Conservation (phyloP, 768 basidiomycete species). For the Mycena floridula region DNA sequence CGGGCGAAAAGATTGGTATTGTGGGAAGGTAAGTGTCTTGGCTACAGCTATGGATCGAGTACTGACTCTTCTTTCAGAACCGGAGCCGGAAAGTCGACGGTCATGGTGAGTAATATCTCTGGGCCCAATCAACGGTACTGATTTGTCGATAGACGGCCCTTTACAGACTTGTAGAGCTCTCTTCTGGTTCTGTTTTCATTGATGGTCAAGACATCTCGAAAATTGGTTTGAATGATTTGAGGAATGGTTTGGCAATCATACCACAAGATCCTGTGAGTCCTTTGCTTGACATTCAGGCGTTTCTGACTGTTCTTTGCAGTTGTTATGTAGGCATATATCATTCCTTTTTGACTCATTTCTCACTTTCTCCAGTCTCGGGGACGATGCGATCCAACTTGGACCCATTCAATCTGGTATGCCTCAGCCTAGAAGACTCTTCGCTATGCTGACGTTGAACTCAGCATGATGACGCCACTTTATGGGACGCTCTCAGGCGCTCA, state of each 20-base stretch:
- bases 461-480: slow-evolving; percentile 74
- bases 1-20: slow-evolving; percentile 89
- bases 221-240: slow-evolving; percentile 71
- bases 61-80: slow-evolving; percentile 37
- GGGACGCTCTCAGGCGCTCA: slow-evolving; percentile 84
- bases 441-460: no score
- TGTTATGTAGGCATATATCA: slow-evolving; percentile 38
- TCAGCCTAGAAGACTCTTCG: no score
- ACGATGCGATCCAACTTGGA: slow-evolving; percentile 85
- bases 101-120: slow-evolving; percentile 63
- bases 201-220: slow-evolving; percentile 82
- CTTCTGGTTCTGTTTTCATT: slow-evolving; percentile 67
- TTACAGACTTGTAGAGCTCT: slow-evolving; percentile 78
- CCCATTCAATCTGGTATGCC: slow-evolving; percentile 79
- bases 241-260: slow-evolving; percentile 68
- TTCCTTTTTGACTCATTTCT: neutral
- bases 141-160: no score
- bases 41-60: slow-evolving; percentile 1
- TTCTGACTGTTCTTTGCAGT: slow-evolving; percentile 20
- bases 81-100: slow-evolving; percentile 85
- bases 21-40: slow-evolving; percentile 47
- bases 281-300: slow-evolving; percentile 4
- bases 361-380: slow-evolving; percentile 52
- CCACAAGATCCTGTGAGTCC: slow-evolving; percentile 72
- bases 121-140: slow-evolving; percentile 16